Evolutionary conservation across 129 eudicot genomes (phyloP).

Genomic region (Centrapalus pauciflorus): DNA sequence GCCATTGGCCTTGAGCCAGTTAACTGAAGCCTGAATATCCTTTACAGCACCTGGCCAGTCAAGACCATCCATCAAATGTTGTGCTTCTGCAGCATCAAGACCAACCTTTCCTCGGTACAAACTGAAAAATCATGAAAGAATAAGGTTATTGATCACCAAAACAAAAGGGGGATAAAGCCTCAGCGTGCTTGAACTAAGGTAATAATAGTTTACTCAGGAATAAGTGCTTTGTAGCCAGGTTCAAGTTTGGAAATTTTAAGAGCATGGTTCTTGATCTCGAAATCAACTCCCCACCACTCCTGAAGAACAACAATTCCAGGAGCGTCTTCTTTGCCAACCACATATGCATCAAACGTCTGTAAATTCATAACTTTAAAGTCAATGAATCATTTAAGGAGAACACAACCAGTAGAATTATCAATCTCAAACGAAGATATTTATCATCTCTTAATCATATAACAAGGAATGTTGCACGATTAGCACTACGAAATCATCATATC

Average conservation of each 20-base stretch:
- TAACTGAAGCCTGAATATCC: conserved; percentile 90
- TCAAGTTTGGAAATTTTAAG: conserved; percentile 61
- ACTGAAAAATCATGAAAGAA: conserved; percentile 27
- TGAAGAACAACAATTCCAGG: conserved; percentile 95
- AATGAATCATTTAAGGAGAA: not conserved
- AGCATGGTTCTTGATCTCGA: conserved; percentile 89
- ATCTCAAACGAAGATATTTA: not conserved
- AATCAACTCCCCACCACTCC: conserved; percentile 99
- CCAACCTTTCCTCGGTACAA: conserved; percentile 96
- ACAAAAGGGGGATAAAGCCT: not conserved
- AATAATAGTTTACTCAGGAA: conserved; percentile 74
- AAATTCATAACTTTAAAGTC: not conserved
- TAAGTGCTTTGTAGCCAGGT: conserved; percentile 70
- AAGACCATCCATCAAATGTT: conserved; percentile 93
- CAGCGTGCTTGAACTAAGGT: conserved; percentile 4
- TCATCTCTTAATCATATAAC: not conserved
- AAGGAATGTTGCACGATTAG: not conserved
- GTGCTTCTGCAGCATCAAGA: conserved; percentile 92
- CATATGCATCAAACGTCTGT: conserved; percentile 86
- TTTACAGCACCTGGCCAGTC: conserved; percentile 95
- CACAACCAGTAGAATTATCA: not conserved
- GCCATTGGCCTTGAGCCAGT: conserved; percentile 97
- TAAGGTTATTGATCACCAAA: not conserved
- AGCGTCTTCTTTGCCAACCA: conserved; percentile 90
- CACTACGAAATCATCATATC: not conserved